Evolutionary conservation across 345 rosid species (phyloP).

Genomic region (Eucalyptus marginata): DNA sequence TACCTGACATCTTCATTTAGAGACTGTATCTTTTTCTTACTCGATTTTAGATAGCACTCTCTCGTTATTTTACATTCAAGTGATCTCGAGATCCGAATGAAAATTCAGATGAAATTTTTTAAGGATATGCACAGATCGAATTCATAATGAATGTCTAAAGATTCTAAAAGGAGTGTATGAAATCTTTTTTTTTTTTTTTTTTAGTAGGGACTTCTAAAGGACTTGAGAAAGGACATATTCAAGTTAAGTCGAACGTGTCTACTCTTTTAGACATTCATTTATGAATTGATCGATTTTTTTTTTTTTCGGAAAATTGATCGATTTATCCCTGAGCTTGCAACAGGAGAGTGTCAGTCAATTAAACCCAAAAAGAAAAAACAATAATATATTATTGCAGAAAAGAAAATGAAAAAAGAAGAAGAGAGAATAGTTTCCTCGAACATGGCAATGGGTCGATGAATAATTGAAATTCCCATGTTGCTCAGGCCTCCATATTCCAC

Average conservation of each 20-base stretch:
- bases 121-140: accelerated
- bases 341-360: neutral
- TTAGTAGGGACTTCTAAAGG: neutral
- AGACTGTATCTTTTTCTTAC: no score
- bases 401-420: no score
- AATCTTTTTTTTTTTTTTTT: no score
- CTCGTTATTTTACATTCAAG: no score
- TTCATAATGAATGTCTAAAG: no score
- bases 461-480: neutral
- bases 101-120: no score
- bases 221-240: neutral
- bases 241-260: neutral
- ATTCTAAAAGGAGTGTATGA: neutral
- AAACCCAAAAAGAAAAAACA: neutral
- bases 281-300: neutral
- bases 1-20: accelerated
- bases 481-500: neutral
- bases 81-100: no score
- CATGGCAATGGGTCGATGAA: neutral
- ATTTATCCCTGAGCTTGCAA: neutral
- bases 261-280: neutral
- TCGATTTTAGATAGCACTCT: accelerated
- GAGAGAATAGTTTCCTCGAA: neutral
- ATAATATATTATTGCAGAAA: neutral
- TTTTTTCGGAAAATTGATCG: neutral